Conservation (phyloP, 2,329 filamentous ascomycete species). For the Calonectria pauciramosa region DNA sequence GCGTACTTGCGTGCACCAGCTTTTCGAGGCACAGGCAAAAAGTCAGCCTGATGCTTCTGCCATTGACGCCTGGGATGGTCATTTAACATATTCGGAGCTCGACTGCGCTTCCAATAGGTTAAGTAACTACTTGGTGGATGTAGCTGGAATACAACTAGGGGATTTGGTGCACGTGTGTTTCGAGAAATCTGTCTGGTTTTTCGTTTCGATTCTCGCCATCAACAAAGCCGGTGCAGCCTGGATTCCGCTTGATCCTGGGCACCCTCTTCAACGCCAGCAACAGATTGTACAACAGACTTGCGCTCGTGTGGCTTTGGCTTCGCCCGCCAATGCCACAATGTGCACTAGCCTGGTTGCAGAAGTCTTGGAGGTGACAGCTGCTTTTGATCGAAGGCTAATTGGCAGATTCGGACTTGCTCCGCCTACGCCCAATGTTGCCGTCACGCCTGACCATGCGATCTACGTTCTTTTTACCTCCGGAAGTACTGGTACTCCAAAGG, state of each 20-base stretch:
- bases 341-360: neutral
- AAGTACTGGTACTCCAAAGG: constrained; percentile 1
- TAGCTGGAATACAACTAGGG: constrained; percentile 8
- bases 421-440: neutral
- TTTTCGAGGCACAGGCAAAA: neutral
- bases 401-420: neutral
- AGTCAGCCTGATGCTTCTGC: constrained; percentile 32
- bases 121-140: constrained; percentile 14
- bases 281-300: constrained; percentile 6
- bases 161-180: constrained; percentile 29
- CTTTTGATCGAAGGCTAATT: neutral
- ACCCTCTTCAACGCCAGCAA: constrained; percentile 2
- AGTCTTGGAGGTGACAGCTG: neutral
- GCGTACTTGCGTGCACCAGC: constrained; percentile 32
- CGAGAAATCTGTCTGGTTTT: constrained; percentile 11
- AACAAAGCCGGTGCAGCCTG: constrained; percentile 3
- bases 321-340: constrained; percentile 12
- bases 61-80: constrained; percentile 44
- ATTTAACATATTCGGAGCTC: constrained; percentile 25
- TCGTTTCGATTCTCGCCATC: constrained; percentile 4
- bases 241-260: neutral
- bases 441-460: neutral
- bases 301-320: neutral
- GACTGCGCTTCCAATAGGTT: constrained; percentile 19
- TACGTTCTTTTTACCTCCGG: constrained; percentile 18